phyloP scores from a whole-genome alignment of 768 basidiomycete species.

The Boletus reticulatus region DNA sequence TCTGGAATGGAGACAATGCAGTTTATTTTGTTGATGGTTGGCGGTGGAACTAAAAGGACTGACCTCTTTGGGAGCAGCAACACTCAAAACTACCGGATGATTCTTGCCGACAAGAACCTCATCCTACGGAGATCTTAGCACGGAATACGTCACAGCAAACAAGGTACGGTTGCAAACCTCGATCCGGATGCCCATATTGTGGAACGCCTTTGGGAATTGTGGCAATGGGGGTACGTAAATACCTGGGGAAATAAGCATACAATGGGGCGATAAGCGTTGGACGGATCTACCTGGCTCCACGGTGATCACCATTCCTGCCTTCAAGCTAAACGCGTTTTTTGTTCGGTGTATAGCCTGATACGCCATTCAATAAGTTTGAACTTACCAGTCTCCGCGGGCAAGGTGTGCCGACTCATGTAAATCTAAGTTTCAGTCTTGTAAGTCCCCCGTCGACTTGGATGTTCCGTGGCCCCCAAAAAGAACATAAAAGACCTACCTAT shows the following conservation, averaged over 20 bases:
- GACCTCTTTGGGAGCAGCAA: constrained; percentile 82
- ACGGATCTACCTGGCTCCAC: constrained; percentile 72
- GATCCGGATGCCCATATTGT: constrained; percentile 89
- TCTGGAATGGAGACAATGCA: constrained; percentile 32
- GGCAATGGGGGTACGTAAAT: constrained; percentile 84
- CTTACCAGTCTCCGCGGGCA: constrained; percentile 54
- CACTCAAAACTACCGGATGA: constrained; percentile 61
- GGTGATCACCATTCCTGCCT: constrained; percentile 88
- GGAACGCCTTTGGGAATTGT: constrained; percentile 83
- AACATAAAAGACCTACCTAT: constrained; percentile 52
- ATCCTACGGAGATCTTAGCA: constrained; percentile 41
- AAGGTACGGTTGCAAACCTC: constrained; percentile 48
- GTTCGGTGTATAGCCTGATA: constrained; percentile 3
- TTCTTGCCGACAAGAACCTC: constrained; percentile 69
- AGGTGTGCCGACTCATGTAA: constrained; percentile 79
- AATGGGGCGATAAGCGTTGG: not conserved
- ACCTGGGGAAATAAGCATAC: constrained; percentile 39
- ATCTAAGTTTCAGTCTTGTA: constrained; percentile 47
- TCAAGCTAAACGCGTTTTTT: constrained; percentile 45
- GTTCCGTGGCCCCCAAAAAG: not conserved
- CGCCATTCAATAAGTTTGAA: constrained; percentile 3
- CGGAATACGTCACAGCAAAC: not conserved
- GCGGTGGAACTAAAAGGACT: constrained; percentile 1
- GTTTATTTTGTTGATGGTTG: constrained; percentile 1
- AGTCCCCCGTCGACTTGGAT: constrained; percentile 8